These are phyloP conservation scores for Fragaria vesca DNA, from an alignment of 306 rosid genomes.

Conservation along the genomic window DNA sequence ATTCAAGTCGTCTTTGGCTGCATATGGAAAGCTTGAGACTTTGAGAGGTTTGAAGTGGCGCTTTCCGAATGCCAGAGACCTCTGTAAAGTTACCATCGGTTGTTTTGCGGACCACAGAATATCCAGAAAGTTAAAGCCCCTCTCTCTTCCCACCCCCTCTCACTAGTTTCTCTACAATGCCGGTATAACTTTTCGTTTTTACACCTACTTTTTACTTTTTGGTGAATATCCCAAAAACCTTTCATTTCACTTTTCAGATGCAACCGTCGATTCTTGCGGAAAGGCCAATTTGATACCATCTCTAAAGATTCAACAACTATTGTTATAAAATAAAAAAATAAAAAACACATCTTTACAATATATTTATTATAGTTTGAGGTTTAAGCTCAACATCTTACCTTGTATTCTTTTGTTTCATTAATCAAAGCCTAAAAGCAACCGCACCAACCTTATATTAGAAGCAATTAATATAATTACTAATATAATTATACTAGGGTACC, in stretches of 20 bases:
- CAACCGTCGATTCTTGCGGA: too few species aligned
- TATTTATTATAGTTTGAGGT: too few species aligned
- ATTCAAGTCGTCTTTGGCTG: conserved; percentile 30
- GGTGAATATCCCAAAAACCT: conserved; percentile 24
- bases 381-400: too few species aligned
- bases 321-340: too few species aligned
- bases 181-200: conserved; percentile 14
- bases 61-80: conserved; percentile 40
- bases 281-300: too few species aligned
- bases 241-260: conserved; percentile 8
- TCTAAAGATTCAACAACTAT: too few species aligned
- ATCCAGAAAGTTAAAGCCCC: conserved; percentile 17
- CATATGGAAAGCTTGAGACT: conserved; percentile 5
- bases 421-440: too few species aligned
- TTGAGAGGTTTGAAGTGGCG: conserved; percentile 31
- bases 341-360: too few species aligned
- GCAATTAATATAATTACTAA: too few species aligned
- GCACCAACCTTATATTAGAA: too few species aligned
- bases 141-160: conserved; percentile 11
- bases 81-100: conserved; percentile 40
- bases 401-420: too few species aligned
- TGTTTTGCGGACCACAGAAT: conserved; percentile 58
- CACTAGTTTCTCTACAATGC: conserved; percentile 21
- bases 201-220: conserved; percentile 4
- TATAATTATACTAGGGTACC: too few species aligned